A percentile compares a stretch with the other conserved stretches of the same genome.
Conservation (phyloP, 306 rosid genomes). For the Acacia crassicarpa region DNA sequence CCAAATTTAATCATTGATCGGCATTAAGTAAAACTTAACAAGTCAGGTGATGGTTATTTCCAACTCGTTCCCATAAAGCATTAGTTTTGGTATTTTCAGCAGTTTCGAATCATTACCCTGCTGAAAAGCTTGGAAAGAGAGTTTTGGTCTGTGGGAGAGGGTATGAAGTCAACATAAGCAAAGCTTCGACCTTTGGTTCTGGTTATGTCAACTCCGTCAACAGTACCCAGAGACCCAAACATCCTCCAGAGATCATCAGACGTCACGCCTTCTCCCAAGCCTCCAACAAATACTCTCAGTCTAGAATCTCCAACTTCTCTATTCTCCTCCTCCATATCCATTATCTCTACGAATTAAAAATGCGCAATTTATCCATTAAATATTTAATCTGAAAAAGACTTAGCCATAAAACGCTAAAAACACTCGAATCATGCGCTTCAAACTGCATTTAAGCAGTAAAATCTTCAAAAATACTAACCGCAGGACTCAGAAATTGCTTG, state of each 20-base stretch:
- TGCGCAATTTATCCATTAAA: no score
- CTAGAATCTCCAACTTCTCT: background rate
- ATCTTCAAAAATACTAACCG: no score
- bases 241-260: constrained; percentile 52
- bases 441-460: no score
- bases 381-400: no score
- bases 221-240: constrained; percentile 55
- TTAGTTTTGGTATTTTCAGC: background rate
- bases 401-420: no score
- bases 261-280: constrained; percentile 61
- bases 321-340: constrained; percentile 12
- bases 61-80: background rate
- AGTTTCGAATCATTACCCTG: constrained; percentile 31
- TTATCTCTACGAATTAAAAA: no score
- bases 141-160: constrained; percentile 48
- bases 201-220: constrained; percentile 53
- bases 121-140: constrained; percentile 78
- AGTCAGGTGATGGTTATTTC: background rate
- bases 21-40: no score
- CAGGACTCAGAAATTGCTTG: no score
- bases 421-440: no score
- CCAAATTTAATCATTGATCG: background rate
- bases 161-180: constrained; percentile 75
- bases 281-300: constrained; percentile 70
- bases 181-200: constrained; percentile 80